phyloP scores from a whole-genome alignment of 2,329 filamentous ascomycete genomes.

The Monilinia aucupariae region DNA sequence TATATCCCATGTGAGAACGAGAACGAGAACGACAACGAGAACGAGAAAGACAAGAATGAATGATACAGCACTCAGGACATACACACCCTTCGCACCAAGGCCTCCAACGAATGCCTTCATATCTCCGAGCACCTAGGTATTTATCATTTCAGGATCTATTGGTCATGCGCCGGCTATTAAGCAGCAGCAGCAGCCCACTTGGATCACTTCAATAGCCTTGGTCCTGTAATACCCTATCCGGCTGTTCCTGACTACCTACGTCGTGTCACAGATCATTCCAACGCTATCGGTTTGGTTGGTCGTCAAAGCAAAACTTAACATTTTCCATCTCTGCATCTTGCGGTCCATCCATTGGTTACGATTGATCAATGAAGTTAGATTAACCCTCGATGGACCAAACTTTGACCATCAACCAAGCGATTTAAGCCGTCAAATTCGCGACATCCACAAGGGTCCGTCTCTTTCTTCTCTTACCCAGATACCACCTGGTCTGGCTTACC shows the following conservation, averaged over 20 bases:
- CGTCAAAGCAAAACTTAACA: neutral
- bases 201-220: neutral
- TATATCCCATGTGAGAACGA: neutral
- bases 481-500: neutral
- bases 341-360: neutral
- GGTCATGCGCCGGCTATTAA: neutral
- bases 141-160: neutral
- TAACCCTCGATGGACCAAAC: conserved; percentile 8
- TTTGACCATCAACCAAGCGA: neutral
- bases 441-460: no score
- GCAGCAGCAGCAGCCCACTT: neutral
- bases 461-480: neutral
- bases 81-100: no score
- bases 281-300: neutral
- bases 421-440: neutral
- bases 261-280: neutral
- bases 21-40: neutral
- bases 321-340: neutral
- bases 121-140: no score
- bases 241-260: neutral
- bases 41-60: neutral
- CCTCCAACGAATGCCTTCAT: no score
- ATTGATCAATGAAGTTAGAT: neutral
- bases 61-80: no score
- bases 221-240: neutral